A percentile compares a stretch with the other conserved stretches of the same genome.
These are phyloP conservation scores for Tuber melanosporum DNA, from an alignment of 495 filamentous ascomycete species.

Conservation along the genomic window DNA sequence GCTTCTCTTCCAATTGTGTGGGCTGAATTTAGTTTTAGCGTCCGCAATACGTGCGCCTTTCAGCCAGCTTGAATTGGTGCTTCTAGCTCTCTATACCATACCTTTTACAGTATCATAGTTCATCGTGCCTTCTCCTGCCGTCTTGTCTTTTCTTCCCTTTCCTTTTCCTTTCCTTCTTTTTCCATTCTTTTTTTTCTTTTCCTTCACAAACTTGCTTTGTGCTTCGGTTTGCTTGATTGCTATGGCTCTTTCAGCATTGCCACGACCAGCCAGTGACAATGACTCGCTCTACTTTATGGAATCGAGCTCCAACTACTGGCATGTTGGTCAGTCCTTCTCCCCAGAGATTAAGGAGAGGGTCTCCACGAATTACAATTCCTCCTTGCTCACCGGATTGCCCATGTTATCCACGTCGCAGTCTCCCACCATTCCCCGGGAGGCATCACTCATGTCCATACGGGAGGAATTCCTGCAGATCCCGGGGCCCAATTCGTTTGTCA, in stretches of 20 bases:
- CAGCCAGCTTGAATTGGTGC: constrained; percentile 1
- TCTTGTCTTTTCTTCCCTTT: constrained; percentile 4
- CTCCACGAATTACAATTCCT: neutral
- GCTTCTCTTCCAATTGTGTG: neutral
- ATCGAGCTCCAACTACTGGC: neutral
- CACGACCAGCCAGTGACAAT: constrained; percentile 17
- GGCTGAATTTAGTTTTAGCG: neutral
- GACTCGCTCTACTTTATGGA: constrained; percentile 20
- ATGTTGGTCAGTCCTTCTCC: constrained; percentile 1
- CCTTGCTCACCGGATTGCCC: neutral
- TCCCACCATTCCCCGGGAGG: neutral
- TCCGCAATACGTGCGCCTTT: neutral
- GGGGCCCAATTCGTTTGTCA: neutral
- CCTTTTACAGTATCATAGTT: constrained; percentile 1
- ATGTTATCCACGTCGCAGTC: neutral
- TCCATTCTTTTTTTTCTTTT: neutral
- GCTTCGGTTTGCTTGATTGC: constrained; percentile 18
- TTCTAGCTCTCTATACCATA: neutral
- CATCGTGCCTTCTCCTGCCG: neutral
- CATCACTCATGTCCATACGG: neutral
- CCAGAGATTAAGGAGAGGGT: neutral
- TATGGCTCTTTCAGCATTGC: constrained; percentile 13
- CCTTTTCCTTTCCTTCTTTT: constrained; percentile 9
- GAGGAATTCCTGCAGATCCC: neutral
- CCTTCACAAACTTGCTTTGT: constrained; percentile 8